These are phyloP conservation scores for Ustilago tritici DNA, from an alignment of 1,284 basidiomycete species.

Conservation along the genomic window DNA sequence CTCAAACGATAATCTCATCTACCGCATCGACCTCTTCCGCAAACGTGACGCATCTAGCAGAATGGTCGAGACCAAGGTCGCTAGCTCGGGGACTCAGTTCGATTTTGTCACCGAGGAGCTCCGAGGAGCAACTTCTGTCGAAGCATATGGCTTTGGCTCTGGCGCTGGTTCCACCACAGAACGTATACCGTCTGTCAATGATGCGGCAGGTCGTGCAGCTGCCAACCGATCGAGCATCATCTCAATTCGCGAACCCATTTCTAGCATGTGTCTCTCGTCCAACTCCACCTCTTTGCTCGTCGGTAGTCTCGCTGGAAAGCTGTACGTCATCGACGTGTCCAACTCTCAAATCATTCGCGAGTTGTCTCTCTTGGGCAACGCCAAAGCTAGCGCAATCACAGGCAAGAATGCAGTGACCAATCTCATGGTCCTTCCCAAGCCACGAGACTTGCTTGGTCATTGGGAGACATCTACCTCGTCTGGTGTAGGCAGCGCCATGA, in stretches of 20 bases:
- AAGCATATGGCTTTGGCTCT: conserved; percentile 35
- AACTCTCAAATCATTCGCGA: conserved; percentile 89
- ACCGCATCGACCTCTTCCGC: conserved; percentile 84
- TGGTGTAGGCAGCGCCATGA: conserved; percentile 21
- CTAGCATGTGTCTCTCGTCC: conserved; percentile 80
- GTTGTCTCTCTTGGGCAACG: conserved; percentile 71
- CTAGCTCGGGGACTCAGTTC: conserved; percentile 25
- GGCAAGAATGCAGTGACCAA: conserved; percentile 58
- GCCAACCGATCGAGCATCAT: conserved; percentile 40
- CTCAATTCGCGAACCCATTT: conserved; percentile 71
- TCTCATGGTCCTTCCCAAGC: conserved; percentile 41
- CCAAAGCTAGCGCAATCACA: conserved; percentile 36
- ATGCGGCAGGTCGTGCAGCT: conserved; percentile 17
- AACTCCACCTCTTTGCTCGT: conserved; percentile 75
- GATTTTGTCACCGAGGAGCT: conserved; percentile 44
- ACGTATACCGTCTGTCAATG: conserved; percentile 20
- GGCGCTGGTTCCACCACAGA: conserved; percentile 23
- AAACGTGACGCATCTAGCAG: conserved; percentile 52
- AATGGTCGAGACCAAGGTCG: conserved; percentile 28
- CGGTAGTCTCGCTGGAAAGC: conserved; percentile 72
- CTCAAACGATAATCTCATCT: conserved; percentile 75
- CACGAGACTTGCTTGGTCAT: conserved; percentile 47
- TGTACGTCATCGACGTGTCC: conserved; percentile 85
- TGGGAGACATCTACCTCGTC: conserved; percentile 32
- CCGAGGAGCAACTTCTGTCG: conserved; percentile 25